Conservation (phyloP, 306 rosid genomes). For the Bauhinia variegata region DNA sequence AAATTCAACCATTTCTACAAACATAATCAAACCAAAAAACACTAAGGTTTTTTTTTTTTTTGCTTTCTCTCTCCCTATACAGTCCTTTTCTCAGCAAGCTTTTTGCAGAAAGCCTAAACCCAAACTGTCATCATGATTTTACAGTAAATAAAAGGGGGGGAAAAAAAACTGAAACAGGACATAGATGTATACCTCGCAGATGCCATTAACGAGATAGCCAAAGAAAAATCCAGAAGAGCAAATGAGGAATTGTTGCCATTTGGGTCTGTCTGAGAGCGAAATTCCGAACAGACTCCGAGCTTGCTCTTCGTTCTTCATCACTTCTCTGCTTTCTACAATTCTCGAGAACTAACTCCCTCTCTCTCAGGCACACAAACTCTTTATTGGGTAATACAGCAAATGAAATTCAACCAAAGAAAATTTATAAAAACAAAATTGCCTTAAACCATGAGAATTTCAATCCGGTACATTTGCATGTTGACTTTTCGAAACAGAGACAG, state of each 20-base stretch:
- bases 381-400: slow-evolving; percentile 22
- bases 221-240: slow-evolving; percentile 97
- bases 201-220: slow-evolving; percentile 89
- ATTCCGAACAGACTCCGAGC: slow-evolving; percentile 83
- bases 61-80: background rate
- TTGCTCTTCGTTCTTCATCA: slow-evolving; percentile 81
- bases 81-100: slow-evolving; percentile 6
- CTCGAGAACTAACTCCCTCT: background rate
- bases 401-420: slow-evolving; percentile 27
- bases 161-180: slow-evolving; percentile 22
- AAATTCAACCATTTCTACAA: slow-evolving; percentile 6
- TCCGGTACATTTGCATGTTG: slow-evolving; percentile 56
- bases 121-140: background rate
- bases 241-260: slow-evolving; percentile 87
- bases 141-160: slow-evolving; percentile 26
- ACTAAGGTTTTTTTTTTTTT: background rate
- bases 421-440: background rate
- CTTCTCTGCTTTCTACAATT: slow-evolving; percentile 3
- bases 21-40: background rate
- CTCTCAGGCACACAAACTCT: background rate
- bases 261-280: slow-evolving; percentile 83
- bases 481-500: slow-evolving; percentile 23
- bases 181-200: slow-evolving; percentile 85
- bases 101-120: slow-evolving; percentile 20
- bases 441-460: slow-evolving; percentile 9